Conservation (phyloP, 495 filamentous ascomycete species). For the Staphylotrichum longicolle region DNA sequence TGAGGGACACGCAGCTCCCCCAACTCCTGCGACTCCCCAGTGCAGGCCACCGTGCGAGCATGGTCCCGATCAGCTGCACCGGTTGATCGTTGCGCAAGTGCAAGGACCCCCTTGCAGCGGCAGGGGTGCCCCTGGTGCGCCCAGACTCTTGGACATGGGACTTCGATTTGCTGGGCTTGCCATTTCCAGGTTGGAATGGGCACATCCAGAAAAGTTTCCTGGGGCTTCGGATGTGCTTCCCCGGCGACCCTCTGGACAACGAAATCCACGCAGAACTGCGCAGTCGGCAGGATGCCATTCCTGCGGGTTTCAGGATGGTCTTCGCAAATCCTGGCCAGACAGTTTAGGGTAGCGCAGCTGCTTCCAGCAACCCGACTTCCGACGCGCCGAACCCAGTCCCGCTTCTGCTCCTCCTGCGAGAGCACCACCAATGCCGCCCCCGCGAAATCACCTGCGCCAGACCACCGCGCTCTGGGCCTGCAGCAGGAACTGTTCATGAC, state of each 20-base stretch:
- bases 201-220: constrained; percentile 14
- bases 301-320: constrained; percentile 25
- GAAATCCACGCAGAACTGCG: constrained; percentile 1
- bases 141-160: neutral
- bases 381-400: constrained; percentile 6
- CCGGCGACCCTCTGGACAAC: neutral
- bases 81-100: constrained; percentile 9
- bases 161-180: neutral
- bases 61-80: constrained; percentile 20
- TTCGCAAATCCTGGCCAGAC: constrained; percentile 16
- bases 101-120: constrained; percentile 19
- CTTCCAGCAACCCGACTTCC: neutral
- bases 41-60: constrained; percentile 10
- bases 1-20: no score
- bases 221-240: constrained; percentile 6
- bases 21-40: constrained; percentile 2
- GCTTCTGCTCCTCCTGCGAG: constrained; percentile 38
- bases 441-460: constrained; percentile 40
- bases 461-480: constrained; percentile 71
- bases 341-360: constrained; percentile 5
- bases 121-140: constrained; percentile 5
- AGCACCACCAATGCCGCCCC: constrained; percentile 18
- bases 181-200: neutral
- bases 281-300: constrained; percentile 29
- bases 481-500: constrained; percentile 76